Base-by-base conservation (phyloP, 108 stramenopile species). In the Licmophora abbreviata region DNA sequence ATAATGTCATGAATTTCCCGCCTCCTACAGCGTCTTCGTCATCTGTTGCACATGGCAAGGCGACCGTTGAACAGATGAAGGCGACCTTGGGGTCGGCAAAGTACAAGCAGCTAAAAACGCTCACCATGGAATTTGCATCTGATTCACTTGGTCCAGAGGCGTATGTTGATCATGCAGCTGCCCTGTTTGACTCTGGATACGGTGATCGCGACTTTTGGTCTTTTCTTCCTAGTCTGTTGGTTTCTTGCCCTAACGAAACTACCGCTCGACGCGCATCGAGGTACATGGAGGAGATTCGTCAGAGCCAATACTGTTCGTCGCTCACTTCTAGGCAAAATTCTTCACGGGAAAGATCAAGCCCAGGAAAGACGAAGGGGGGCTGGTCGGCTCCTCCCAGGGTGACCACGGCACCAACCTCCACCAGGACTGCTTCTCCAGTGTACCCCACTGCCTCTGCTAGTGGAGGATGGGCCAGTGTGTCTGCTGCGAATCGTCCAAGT, bases 21-120 rank as follows among this genome's bases (percentile, higher is more conserved):
- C 37, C 76, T 18, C 66, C 75, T 1, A n/a, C n/a, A n/a, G 72
- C 74, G 20, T 29, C 60, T 22, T 56, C 59, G 38, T 56, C 48
- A 18, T 56, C 59, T 17, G 22, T 51, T 30, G 69, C 64, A 25
- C 57, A 70, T n/a, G 76, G 79, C 7, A 69, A 58, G 34, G 74
- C 55, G 8, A 71, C 77, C 0, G 46, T 87, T 3, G 77, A 84
- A 56, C 69, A 72, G 38, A 64, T 93, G 61, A 88, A 93, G 51
- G 60, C 63, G 14, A 30, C 66, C 10, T 58, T 93, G 12, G 85
- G 91, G 3, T 54, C 68, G 10, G 63, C 61, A 10, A 76, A 72
- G 29, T 93, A 77, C 67, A 93, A 93, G 59, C 66, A 73, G 33
- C 66, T 93, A 1, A 93, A 88, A 49, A 42, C 56, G 8, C 29